A percentile compares a stretch with the other conserved stretches of the same genome.
phyloP scores from a whole-genome alignment of 2,329 filamentous ascomycete species.

The Polytolypa hystricis region DNA sequence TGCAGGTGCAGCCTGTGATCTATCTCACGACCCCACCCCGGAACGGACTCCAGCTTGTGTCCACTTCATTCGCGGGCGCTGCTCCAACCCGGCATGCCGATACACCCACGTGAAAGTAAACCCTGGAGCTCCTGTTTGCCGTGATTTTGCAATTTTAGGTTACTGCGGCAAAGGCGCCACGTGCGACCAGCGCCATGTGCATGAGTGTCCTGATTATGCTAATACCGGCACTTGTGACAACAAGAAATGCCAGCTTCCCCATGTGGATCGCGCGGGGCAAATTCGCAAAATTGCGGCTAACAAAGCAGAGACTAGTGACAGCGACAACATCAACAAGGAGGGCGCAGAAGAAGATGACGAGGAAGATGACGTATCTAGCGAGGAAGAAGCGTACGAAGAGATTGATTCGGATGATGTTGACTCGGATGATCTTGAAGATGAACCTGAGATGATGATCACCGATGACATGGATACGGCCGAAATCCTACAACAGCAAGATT shows the following conservation, averaged over 20 bases:
- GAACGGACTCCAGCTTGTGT: constrained; percentile 80
- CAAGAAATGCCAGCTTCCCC: constrained; percentile 71
- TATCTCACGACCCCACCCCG: constrained; percentile 76
- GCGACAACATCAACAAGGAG: no score
- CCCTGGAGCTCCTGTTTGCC: constrained; percentile 68
- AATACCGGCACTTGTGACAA: constrained; percentile 76
- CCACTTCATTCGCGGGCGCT: constrained; percentile 82
- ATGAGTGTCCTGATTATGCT: constrained; percentile 91
- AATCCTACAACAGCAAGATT: constrained; percentile 44
- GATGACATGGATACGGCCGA: constrained; percentile 33
- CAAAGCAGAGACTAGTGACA: constrained; percentile 22
- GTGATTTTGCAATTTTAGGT: constrained; percentile 71
- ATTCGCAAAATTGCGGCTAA: constrained; percentile 49
- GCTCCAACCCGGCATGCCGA: constrained; percentile 72
- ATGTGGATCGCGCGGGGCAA: constrained; percentile 78
- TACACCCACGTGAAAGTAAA: constrained; percentile 78
- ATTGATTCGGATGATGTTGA: constrained; percentile 68
- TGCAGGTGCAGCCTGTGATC: constrained; percentile 69
- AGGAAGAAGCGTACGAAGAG: constrained; percentile 54
- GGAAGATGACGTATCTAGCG: constrained; percentile 63
- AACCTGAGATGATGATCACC: constrained; percentile 27
- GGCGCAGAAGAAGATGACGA: constrained; percentile 37
- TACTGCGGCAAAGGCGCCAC: constrained; percentile 74
- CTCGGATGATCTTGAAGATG: constrained; percentile 49
- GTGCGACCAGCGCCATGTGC: constrained; percentile 75